These are phyloP conservation scores for Pythium aquatile DNA, from an alignment of 352 stramenopile species.

Conservation along the genomic window DNA sequence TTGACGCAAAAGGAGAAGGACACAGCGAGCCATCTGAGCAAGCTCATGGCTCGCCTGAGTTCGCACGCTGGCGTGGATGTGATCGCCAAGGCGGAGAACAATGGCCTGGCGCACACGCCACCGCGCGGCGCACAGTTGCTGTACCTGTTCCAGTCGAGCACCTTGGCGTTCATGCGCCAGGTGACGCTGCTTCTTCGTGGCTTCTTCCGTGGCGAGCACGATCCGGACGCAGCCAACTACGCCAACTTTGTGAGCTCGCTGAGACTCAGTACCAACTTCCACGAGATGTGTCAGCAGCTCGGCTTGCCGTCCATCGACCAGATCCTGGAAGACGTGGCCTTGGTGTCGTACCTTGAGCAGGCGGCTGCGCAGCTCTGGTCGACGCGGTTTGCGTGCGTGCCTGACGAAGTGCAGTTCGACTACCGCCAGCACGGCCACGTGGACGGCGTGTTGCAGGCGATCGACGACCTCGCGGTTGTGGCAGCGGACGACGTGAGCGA, in stretches of 20 bases:
- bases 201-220: constrained; percentile 75
- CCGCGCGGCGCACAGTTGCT: constrained; percentile 56
- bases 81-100: constrained; percentile 25
- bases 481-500: constrained; percentile 17
- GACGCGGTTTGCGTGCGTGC: constrained; percentile 44
- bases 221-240: constrained; percentile 72
- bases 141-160: constrained; percentile 76
- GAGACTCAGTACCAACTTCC: constrained; percentile 69
- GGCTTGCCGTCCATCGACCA: constrained; percentile 60
- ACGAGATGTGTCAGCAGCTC: constrained; percentile 75
- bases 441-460: constrained; percentile 39
- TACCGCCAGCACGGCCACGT: constrained; percentile 60
- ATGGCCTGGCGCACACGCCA: constrained; percentile 25
- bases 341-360: constrained; percentile 56
- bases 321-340: constrained; percentile 41
- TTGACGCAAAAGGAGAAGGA: constrained; percentile 34
- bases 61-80: constrained; percentile 39
- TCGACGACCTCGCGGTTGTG: constrained; percentile 30
- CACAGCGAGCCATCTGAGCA: constrained; percentile 12
- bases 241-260: constrained; percentile 79
- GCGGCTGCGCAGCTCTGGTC: constrained; percentile 51
- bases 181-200: constrained; percentile 72
- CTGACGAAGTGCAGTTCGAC: constrained; percentile 41
- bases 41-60: constrained; percentile 53
- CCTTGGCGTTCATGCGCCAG: constrained; percentile 70